phyloP scores from a whole-genome alignment of 1,139 yeast genomes.

The Yamadazyma jaroonii region DNA sequence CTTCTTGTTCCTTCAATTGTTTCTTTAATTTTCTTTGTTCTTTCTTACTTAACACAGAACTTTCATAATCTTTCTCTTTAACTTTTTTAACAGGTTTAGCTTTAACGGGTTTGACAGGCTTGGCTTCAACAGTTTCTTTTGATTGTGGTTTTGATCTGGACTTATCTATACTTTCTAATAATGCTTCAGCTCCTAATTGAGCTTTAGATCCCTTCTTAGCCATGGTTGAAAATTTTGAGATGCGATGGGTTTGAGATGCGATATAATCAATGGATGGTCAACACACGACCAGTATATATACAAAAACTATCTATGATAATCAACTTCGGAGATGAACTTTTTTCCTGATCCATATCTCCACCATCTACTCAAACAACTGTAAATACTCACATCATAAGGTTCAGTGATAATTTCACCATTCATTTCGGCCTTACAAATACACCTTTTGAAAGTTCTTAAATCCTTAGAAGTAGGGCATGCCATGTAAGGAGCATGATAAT shows the following conservation, averaged over 20 bases:
- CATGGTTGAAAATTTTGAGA: slow-evolving; percentile 19
- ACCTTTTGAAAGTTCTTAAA: slow-evolving; percentile 55
- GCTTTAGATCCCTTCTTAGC: slow-evolving; percentile 34
- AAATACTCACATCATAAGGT: slow-evolving; percentile 55
- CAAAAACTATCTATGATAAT: slow-evolving; percentile 12
- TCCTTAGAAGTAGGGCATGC: slow-evolving; percentile 71
- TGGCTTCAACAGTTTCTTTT: neutral
- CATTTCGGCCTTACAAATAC: slow-evolving; percentile 56
- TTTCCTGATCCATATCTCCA: slow-evolving; percentile 73
- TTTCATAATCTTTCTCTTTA: slow-evolving; percentile 36
- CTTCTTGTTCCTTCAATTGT: slow-evolving; percentile 23
- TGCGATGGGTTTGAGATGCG: slow-evolving; percentile 14
- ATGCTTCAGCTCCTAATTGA: slow-evolving; percentile 34
- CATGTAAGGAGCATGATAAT: slow-evolving; percentile 76
- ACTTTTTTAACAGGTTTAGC: slow-evolving; percentile 14
- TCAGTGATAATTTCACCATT: slow-evolving; percentile 34
- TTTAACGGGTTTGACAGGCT: slow-evolving; percentile 6
- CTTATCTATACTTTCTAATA: slow-evolving; percentile 24
- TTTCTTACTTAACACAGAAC: slow-evolving; percentile 55
- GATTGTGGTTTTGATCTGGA: slow-evolving; percentile 21
- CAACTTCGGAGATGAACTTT: slow-evolving; percentile 40
- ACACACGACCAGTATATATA: neutral
- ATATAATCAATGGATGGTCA: neutral
- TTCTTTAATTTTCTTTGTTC: slow-evolving; percentile 65
- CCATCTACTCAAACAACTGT: slow-evolving; percentile 82